These are phyloP conservation scores for Bipolaris zeicola DNA, from an alignment of 2,329 filamentous ascomycete genomes.

Conservation along the genomic window DNA sequence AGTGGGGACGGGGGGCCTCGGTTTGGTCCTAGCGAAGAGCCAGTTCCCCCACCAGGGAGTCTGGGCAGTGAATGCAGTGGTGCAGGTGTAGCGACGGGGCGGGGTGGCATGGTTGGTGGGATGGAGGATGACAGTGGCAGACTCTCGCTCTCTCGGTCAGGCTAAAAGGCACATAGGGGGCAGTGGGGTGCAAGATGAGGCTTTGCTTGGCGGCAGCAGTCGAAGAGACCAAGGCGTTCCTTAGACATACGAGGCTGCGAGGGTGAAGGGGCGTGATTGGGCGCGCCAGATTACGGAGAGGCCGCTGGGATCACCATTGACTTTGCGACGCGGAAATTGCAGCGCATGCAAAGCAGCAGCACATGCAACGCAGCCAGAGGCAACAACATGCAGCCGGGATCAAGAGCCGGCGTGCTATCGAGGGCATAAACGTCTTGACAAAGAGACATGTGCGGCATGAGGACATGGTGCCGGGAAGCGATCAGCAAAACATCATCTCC, in stretches of 20 bases:
- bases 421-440: not conserved
- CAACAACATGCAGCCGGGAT: conserved; percentile 3
- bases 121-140: not conserved
- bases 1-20: not conserved
- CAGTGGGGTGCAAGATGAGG: conserved; percentile 11
- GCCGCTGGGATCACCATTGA: conserved; percentile 10
- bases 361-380: not conserved
- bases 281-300: conserved; percentile 11
- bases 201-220: not conserved
- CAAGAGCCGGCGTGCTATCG: conserved; percentile 1
- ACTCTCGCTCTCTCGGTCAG: no score
- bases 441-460: conserved; percentile 1
- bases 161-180: not conserved
- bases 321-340: conserved; percentile 34
- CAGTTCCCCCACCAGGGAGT: not conserved
- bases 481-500: conserved; percentile 9
- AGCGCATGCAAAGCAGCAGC: not conserved
- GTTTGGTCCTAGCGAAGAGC: conserved; percentile 3
- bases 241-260: not conserved
- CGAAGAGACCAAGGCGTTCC: not conserved
- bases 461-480: conserved; percentile 1
- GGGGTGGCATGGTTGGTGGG: not conserved
- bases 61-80: not conserved
- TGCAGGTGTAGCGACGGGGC: not conserved
- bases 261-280: conserved; percentile 19